phyloP scores from a whole-genome alignment of 78 protist species.

The Protostelium mycophagum region DNA sequence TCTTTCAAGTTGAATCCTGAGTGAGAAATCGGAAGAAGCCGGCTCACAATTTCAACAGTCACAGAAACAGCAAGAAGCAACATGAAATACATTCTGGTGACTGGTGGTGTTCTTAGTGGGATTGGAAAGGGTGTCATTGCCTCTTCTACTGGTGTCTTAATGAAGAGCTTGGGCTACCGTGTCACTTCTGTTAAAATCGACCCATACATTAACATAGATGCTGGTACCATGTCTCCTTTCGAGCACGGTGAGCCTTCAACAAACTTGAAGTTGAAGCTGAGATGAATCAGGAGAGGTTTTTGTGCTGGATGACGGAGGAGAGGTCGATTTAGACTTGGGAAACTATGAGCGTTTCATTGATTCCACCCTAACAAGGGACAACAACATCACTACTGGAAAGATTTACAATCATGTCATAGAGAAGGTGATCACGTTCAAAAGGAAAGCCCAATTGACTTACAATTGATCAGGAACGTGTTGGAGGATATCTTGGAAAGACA shows the following conservation, averaged over 20 bases:
- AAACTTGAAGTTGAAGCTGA: too few species aligned
- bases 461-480: slow-evolving; percentile 74
- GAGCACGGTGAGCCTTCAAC: slow-evolving; percentile 88
- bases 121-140: slow-evolving; percentile 89
- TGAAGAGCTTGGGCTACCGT: slow-evolving; percentile 62
- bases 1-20: too few species aligned
- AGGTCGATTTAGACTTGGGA: slow-evolving; percentile 95
- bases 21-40: too few species aligned
- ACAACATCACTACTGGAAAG: slow-evolving; percentile 98
- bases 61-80: not conserved
- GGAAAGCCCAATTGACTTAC: not conserved
- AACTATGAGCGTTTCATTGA: slow-evolving; percentile 96
- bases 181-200: slow-evolving; percentile 84
- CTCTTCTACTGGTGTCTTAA: slow-evolving; percentile 61
- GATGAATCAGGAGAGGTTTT: slow-evolving; percentile 29
- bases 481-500: slow-evolving; percentile 97
- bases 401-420: slow-evolving; percentile 83
- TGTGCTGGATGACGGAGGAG: slow-evolving; percentile 90
- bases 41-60: too few species aligned
- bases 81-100: slow-evolving; percentile 70
- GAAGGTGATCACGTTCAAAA: slow-evolving; percentile 56
- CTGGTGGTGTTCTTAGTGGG: slow-evolving; percentile 89
- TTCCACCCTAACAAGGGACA: slow-evolving; percentile 69
- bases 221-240: slow-evolving; percentile 87
- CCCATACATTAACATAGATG: slow-evolving; percentile 83